phyloP scores from a whole-genome alignment of 768 basidiomycete species.

The Boletus huronensis region DNA sequence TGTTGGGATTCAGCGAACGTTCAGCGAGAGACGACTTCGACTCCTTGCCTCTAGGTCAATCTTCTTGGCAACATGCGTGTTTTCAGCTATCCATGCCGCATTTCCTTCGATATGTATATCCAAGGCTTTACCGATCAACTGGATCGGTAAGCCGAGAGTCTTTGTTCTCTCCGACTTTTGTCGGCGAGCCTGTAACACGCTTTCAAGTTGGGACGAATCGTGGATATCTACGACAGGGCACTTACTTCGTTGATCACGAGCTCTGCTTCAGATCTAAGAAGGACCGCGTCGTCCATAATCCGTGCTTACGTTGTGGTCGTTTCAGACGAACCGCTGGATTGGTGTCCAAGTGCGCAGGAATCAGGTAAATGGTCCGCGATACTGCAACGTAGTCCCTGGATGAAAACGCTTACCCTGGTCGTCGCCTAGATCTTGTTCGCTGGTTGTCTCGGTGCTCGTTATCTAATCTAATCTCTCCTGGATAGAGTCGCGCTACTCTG shows the following conservation, averaged over 20 bases:
- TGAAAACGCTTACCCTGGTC: too few species aligned
- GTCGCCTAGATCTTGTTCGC: too few species aligned
- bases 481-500: too few species aligned
- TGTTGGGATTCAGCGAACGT: conserved; percentile 10
- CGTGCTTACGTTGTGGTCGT: background rate
- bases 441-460: too few species aligned
- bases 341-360: background rate
- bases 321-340: background rate
- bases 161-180: conserved; percentile 71
- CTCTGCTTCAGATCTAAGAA: conserved; percentile 32
- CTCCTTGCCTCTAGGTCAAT: conserved; percentile 68
- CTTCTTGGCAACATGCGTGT: conserved; percentile 68
- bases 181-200: conserved; percentile 53
- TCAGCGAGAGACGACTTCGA: conserved; percentile 3
- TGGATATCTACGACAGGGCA: background rate
- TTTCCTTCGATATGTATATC: conserved; percentile 61
- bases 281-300: conserved; percentile 26
- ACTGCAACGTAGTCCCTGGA: too few species aligned
- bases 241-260: conserved; percentile 30
- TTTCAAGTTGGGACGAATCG: background rate
- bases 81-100: conserved; percentile 86
- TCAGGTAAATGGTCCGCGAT: background rate
- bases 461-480: conserved; percentile 22
- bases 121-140: conserved; percentile 71
- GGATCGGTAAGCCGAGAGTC: conserved; percentile 73